Conservation (phyloP, 108 stramenopile species). For the Seminavis robusta region DNA sequence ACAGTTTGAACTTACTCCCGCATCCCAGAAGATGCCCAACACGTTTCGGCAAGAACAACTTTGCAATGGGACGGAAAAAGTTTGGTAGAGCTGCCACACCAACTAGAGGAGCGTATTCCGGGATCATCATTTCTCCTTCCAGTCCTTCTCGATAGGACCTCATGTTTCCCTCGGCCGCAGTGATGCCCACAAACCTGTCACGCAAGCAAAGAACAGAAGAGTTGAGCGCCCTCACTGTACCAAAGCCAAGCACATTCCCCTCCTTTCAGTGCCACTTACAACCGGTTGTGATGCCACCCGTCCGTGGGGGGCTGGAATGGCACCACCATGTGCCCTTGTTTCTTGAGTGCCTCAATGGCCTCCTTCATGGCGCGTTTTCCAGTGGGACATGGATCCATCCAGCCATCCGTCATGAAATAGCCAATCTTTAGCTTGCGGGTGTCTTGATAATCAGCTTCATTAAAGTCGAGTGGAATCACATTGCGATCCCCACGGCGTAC, state of each 20-base stretch:
- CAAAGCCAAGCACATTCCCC: too few species aligned
- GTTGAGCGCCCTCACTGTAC: too few species aligned
- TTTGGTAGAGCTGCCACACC: constrained; percentile 9
- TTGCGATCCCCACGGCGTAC: constrained; percentile 5
- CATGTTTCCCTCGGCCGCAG: constrained; percentile 15
- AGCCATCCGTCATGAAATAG: constrained; percentile 18
- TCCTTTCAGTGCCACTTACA: too few species aligned
- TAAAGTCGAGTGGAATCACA: constrained; percentile 1
- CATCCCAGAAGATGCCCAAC: constrained; percentile 6
- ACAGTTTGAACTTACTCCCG: too few species aligned
- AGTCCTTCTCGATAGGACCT: constrained; percentile 8
- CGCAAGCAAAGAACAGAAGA: too few species aligned
- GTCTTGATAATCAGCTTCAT: neutral
- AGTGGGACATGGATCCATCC: constrained; percentile 21
- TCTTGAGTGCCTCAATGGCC: constrained; percentile 5
- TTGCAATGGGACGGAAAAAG: constrained; percentile 7
- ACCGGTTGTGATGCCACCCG: constrained; percentile 8
- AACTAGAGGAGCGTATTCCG: constrained; percentile 9
- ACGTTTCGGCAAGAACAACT: neutral
- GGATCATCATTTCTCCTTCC: constrained; percentile 14
- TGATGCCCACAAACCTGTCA: constrained; percentile 23
- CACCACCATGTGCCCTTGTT: constrained; percentile 14
- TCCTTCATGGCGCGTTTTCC: constrained; percentile 10
- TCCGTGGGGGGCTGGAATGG: constrained; percentile 15
- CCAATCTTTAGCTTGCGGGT: constrained; percentile 13